Evolutionary conservation across 1,139 yeast genomes (phyloP).

Genomic region (Wickerhamomyces sp.): DNA sequence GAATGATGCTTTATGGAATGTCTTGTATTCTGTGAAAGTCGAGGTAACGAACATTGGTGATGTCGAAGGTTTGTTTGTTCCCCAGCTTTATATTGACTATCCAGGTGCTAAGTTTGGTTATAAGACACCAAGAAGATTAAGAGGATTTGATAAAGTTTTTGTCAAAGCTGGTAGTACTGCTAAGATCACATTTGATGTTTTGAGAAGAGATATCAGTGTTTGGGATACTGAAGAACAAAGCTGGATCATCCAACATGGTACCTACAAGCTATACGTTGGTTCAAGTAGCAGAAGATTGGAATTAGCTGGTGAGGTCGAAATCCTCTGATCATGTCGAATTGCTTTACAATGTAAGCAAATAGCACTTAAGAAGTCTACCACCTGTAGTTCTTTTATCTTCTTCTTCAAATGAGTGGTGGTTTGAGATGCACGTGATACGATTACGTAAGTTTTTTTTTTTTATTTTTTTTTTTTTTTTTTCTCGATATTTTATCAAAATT

Average conservation of each 20-base stretch:
- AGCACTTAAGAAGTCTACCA: no score
- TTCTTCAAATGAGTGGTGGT: no score
- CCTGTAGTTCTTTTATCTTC: no score
- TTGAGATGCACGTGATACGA: no score
- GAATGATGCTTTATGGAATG: conserved; percentile 39
- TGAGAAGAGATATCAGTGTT: conserved; percentile 50
- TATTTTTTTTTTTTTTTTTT: no score
- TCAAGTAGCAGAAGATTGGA: conserved; percentile 49
- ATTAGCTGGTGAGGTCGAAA: conserved; percentile 27
- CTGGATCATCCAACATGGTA: conserved; percentile 59
- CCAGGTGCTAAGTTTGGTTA: conserved; percentile 36
- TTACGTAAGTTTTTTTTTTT: no score
- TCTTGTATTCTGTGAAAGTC: conserved; percentile 43
- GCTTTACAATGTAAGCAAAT: no score
- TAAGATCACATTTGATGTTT: conserved; percentile 39
- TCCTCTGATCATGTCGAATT: no score
- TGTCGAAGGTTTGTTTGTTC: conserved; percentile 45
- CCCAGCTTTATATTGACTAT: conserved; percentile 52
- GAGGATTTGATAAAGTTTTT: conserved; percentile 57
- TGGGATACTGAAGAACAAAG: conserved; percentile 58
- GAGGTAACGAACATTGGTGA: conserved; percentile 47
- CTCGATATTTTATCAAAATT: no score
- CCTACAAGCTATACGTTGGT: conserved; percentile 48
- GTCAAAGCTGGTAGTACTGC: conserved; percentile 40
- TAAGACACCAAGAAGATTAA: conserved; percentile 44